Evolutionary conservation across 768 basidiomycete species (phyloP), one percentile per base, ranked within the genome.

Genomic region (Leccinum subgranulosum): DNA sequence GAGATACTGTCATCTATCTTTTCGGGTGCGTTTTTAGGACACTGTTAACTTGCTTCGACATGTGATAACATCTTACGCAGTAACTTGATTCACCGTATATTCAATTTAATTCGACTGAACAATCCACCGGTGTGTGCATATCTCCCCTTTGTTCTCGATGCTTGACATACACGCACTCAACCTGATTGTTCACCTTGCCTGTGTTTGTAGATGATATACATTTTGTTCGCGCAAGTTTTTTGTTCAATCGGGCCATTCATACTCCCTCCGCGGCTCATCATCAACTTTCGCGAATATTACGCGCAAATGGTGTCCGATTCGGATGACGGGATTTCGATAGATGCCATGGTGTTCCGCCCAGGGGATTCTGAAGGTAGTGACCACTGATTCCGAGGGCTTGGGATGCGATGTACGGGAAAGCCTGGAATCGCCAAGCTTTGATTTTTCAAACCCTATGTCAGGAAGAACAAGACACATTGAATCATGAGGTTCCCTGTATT

Each of bases 261-360:
- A 15, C 54, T 56, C 41, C 54, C 58, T 9, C 58, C 58, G 10
- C 54, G 50, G 12, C 54, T 60, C 50, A 46, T 60, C 6, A 46
- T 60, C 55, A 56, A 54, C 27, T 56, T 60, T 51, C 58, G 58
- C 4, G 45, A 47, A 34, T 29, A 52, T n/a, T 48, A 46, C 51
- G 50, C 31, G 14, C n/a, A 48, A 43, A 25, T 52, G 21, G 45
- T 53, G 3, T 27, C 27, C 8, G 45, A 53, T 17, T 56, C 58
- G 7, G 54, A 60, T 46, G 33, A 34, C 15, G 55, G 50, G 43
- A 34, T 33, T 21, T 45, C 31, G 33, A 41, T 56, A 15, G 58
- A 55, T 45, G 53, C 50, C 36, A 55, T 60, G 17, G 50, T 52
- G 31, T 60, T 60, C 31, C 33, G 8, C 21, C 31, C 14, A 8